Base-by-base conservation (phyloP, 208 protist genomes). In the Leishmania arabica region DNA sequence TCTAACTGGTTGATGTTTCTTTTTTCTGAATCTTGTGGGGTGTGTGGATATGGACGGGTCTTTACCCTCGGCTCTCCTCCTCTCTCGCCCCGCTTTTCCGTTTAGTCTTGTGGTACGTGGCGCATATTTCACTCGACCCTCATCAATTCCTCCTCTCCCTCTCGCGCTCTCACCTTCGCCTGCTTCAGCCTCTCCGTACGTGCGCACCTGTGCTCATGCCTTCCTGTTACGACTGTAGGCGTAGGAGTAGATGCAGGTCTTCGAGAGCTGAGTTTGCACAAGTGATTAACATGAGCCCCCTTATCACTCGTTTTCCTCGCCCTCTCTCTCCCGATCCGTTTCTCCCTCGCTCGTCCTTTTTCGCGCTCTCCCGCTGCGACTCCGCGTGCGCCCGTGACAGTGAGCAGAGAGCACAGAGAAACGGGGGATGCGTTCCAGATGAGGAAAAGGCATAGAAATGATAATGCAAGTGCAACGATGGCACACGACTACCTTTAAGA, bases 391-490 rank as follows among this genome's bases (percentile, higher is more conserved):
- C 31, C 31, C 24, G 31, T 40, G 51, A 60, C 49, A n/a, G 24
- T 4, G 45, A 53, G 40, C 65, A 53, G 51, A 34, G 51, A 15
- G 45, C 1, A 34, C 60, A 49, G 68, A 53, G 45, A 2, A 19
- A 53, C 2, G 68, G 34, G 31, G 8, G 31, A 17, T 17, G 13
- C 31, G 62, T 37, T 42, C 5, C 40, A 3, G 72, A 7, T 0
- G 49, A 24, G n/a, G n/a, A 62, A n/a, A 76, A 68, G 4, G 51
- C 72, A 76, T 45, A 76, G 72, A 76, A 76, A 17, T 58, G 51
- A 76, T 76, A 76, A 76, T 40, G 17, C 65, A 24, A 71, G 40
- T 71, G 47, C 42, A 34, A 31, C 3, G 13, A 31, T 15, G 45
- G 45, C 31, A 27, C 66, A 71, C 21, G 8, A 54, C 8, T 37